These are phyloP conservation scores for Stephanodiscus triporus DNA, from an alignment of 108 stramenopile genomes.

Conservation along the genomic window DNA sequence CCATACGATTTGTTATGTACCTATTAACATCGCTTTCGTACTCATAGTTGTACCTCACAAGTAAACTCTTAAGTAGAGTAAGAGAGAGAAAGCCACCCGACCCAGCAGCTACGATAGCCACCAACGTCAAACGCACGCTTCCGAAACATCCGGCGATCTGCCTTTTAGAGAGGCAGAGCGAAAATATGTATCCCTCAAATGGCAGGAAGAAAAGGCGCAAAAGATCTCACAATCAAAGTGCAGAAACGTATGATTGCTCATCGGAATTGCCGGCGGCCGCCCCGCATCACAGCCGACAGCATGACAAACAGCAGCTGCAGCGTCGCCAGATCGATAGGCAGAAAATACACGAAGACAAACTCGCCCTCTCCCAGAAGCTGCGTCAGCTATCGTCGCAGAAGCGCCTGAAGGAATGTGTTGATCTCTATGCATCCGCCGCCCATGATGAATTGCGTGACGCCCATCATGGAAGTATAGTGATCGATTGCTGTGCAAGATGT, in stretches of 20 bases:
- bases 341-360: conserved; percentile 5
- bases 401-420: conserved; percentile 64
- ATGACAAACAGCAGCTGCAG: neutral
- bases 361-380: conserved; percentile 64
- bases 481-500: conserved; percentile 83
- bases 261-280: neutral
- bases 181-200: neutral
- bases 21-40: too few species aligned
- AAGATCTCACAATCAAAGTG: neutral
- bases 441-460: conserved; percentile 66
- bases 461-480: conserved; percentile 82
- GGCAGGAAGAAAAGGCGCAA: conserved; percentile 9
- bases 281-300: neutral
- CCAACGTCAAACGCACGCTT: too few species aligned
- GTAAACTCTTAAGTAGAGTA: too few species aligned
- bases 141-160: too few species aligned
- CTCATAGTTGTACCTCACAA: too few species aligned
- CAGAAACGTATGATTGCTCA: neutral
- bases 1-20: too few species aligned
- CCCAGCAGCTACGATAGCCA: too few species aligned
- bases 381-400: conserved; percentile 72
- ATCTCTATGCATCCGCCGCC: conserved; percentile 51
- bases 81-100: too few species aligned
- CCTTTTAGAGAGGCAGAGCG: too few species aligned
- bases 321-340: neutral